phyloP scores from a whole-genome alignment of 1,284 basidiomycete species.

The Taiwanofungus camphoratus region DNA sequence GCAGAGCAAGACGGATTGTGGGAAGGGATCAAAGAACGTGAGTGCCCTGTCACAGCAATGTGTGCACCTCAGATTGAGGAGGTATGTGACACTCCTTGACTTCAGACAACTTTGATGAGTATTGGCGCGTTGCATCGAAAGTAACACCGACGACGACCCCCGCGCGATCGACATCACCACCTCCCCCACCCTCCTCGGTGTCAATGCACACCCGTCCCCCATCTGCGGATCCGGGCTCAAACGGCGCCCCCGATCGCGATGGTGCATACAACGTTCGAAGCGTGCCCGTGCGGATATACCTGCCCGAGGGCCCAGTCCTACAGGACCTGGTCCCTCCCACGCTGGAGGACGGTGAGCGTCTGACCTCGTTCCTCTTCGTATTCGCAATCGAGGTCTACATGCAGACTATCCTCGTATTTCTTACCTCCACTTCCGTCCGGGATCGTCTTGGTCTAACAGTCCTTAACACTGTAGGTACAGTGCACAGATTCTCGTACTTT shows the following conservation, averaged over 20 bases:
- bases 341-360: conserved; percentile 54
- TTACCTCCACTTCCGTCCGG: not conserved
- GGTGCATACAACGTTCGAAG: conserved; percentile 81
- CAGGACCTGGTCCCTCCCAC: conserved; percentile 85
- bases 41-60: conserved; percentile 24
- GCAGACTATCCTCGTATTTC: not conserved
- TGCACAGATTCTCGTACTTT: conserved; percentile 56
- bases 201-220: conserved; percentile 61
- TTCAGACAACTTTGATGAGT: conserved; percentile 91
- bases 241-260: conserved; percentile 51
- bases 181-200: conserved; percentile 42
- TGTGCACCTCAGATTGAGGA: not conserved
- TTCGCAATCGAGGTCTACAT: not conserved
- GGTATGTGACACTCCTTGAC: not conserved
- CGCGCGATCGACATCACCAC: conserved; percentile 47
- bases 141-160: conserved; percentile 65
- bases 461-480: conserved; percentile 40
- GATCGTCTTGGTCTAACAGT: conserved; percentile 6
- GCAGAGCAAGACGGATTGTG: conserved; percentile 90
- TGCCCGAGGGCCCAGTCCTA: conserved; percentile 87
- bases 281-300: conserved; percentile 84
- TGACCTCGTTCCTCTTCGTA: not conserved
- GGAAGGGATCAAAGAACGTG: conserved; percentile 90
- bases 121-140: conserved; percentile 87
- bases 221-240: conserved; percentile 52